Base-by-base conservation (phyloP, 2,329 filamentous ascomycete genomes). In the Colletotrichum limetticola region DNA sequence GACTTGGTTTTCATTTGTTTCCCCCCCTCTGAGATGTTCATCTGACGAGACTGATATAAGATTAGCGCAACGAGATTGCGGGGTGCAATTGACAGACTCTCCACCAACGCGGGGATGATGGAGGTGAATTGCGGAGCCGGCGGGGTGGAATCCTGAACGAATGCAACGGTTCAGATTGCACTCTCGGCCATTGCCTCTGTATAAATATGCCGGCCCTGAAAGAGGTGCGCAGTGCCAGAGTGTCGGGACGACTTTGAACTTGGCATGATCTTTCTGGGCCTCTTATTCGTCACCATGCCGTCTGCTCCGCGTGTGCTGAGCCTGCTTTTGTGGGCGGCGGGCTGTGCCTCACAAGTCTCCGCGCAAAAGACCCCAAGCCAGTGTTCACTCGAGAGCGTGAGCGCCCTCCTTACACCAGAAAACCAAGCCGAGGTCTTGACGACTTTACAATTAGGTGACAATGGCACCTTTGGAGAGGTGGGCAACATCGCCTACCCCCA, bases 401-500 rank as follows among this genome's bases (percentile, higher is more conserved):
- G 12, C 19, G 12, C 19, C 8, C 19, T 63, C 14, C 32, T 68
- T n/a, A 12, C 12, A 12, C 46, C 30, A 24, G 58, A 63, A 24
- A 49, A 63, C 12, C 16, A 19, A 6, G 66, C 58, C 32, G 57
- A 63, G 19, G 49, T 56, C n/a, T 63, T 68, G 49, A 63, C 55
- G 32, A 32, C 66, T 30, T 11, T 12, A 8, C 24, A 32, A 11
- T 11, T 68, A 22, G 24, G 66, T 58, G 62, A 37, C 32, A 63
- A 68, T 19, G 61, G 61, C 35, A 70, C 32, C 11, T 79, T 76
- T 30, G 78, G 78, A 35, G 78, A 80, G 61, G 61, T 5, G 22
- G 56, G 59, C 22, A 75, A 80, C 55, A 58, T 78, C 2, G 74
- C 72, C 2, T 82, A 76, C 67, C 80, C 76, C 2, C 71, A 53